A percentile compares a stretch with the other conserved stretches of the same genome.
These are phyloP conservation scores for Carex cristatella DNA, from an alignment of 176 grass and related monocot genomes.

Conservation along the genomic window DNA sequence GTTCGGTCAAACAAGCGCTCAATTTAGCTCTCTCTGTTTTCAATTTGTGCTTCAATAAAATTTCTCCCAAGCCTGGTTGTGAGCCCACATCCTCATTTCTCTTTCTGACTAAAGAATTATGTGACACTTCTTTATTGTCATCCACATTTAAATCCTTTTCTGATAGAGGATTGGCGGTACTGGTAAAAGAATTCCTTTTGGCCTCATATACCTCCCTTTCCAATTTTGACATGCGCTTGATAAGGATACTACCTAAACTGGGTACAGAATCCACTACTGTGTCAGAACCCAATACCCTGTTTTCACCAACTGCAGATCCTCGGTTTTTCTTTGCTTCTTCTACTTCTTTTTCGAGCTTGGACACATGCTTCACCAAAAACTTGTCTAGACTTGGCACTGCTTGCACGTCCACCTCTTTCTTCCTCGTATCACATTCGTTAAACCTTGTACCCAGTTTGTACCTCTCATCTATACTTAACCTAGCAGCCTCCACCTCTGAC, in stretches of 20 bases:
- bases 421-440: slow-evolving; percentile 18
- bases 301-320: slow-evolving; percentile 24
- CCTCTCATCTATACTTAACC: slow-evolving; percentile 28
- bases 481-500: slow-evolving; percentile 44
- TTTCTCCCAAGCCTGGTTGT: slow-evolving; percentile 48
- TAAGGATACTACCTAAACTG: slow-evolving; percentile 56
- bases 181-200: slow-evolving; percentile 2
- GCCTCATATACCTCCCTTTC: slow-evolving; percentile 44
- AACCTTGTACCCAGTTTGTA: slow-evolving; percentile 11
- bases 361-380: slow-evolving; percentile 75
- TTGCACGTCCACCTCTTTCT: slow-evolving; percentile 30
- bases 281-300: slow-evolving; percentile 4
- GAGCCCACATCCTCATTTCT: background rate
- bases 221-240: slow-evolving; percentile 45
- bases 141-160: slow-evolving; percentile 16
- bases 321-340: slow-evolving; percentile 26
- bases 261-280: background rate
- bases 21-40: slow-evolving; percentile 61
- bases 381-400: slow-evolving; percentile 79
- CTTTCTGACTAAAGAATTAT: background rate
- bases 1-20: slow-evolving; percentile 27
- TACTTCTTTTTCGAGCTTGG: slow-evolving; percentile 65
- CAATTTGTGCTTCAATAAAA: slow-evolving; percentile 50
- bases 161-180: background rate
- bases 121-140: slow-evolving; percentile 1